phyloP scores from a whole-genome alignment of 192 early-diverging fungal species.

The Podila verticillata region DNA sequence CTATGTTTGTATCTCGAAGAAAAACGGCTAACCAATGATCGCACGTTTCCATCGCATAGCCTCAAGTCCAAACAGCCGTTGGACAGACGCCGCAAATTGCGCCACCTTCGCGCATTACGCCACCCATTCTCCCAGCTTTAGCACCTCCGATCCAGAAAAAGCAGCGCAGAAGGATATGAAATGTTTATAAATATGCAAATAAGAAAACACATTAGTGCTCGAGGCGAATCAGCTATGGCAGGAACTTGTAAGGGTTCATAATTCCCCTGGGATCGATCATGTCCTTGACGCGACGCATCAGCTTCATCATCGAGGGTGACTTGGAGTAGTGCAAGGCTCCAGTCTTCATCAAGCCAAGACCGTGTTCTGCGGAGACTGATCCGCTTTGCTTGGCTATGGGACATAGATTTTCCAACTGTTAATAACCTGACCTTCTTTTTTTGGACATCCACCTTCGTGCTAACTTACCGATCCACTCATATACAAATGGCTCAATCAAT shows the following conservation, averaged over 20 bases:
- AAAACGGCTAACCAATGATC: too few species aligned
- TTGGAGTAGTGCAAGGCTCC: constrained; percentile 87
- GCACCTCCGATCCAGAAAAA: too few species aligned
- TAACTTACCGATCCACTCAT: constrained; percentile 76
- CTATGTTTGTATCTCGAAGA: too few species aligned
- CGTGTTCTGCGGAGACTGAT: constrained; percentile 75
- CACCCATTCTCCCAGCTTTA: too few species aligned
- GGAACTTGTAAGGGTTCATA: constrained; percentile 88
- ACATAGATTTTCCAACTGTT: constrained; percentile 2
- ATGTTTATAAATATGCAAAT: background rate
- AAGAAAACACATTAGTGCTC: background rate
- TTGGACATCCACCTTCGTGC: too few species aligned
- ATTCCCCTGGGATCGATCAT: constrained; percentile 96
- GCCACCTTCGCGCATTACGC: too few species aligned
- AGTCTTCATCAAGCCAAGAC: constrained; percentile 87
- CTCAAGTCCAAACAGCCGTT: too few species aligned
- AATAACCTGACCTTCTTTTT: too few species aligned
- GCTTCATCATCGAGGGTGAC: constrained; percentile 76
- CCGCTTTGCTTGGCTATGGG: constrained; percentile 31
- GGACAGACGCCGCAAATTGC: too few species aligned
- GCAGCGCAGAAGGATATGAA: background rate
- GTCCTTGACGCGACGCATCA: constrained; percentile 91
- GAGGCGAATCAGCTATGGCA: constrained; percentile 40
- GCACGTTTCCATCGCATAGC: too few species aligned
- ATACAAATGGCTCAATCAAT: constrained; percentile 92